Evolutionary conservation across 2,329 filamentous ascomycete species (phyloP), one percentile per base, ranked within the genome.

Genomic region (Akanthomyces muscarius): DNA sequence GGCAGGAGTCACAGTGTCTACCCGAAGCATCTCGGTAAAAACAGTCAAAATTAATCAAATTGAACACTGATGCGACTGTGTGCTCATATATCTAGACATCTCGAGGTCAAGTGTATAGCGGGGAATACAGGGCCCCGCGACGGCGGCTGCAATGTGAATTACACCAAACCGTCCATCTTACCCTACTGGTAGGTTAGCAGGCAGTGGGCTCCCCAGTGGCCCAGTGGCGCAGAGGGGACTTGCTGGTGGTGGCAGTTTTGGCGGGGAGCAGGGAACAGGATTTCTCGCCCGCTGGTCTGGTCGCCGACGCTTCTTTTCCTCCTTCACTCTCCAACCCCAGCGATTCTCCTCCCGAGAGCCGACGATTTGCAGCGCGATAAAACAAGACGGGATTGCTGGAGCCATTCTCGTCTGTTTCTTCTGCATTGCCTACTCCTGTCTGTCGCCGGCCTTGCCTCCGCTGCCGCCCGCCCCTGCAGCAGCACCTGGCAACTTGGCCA

Each of bases 331-430:
- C 13, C 41, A 14, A 54, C 41, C 48, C 41, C 30, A 45, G 14
- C 47, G 11, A 21, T 25, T 33, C 58, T 38, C 28, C 38, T 33
- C 51, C 30, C 42, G 16, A 45, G 42, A 61, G 28, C 11, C 30
- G 59, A 54, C 30, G 14, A 23, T 41, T 30, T 14, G 41, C 25
- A 53, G 58, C 58, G 50, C 50, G 28, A 45, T 14, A 45, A 51
- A 51, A 48, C 30, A n/a, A 53, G 51, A 41, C 59, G 51, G 41
- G 28, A 38, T 16, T 48, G 38, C 25, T 47, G 41, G 41, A n/a
- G 21, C 13, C 28, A 30, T 54, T 48, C 51, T 48, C 41, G 59
- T 61, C 59, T 55, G 59, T 44, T 28, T 48, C 30, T 41, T 61
- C 30, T 41, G 59, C 51, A 48, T 42, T 47, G 51, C 50, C 28